Base-by-base conservation (phyloP, 306 rosid genomes). In the Clitoria ternatea region DNA sequence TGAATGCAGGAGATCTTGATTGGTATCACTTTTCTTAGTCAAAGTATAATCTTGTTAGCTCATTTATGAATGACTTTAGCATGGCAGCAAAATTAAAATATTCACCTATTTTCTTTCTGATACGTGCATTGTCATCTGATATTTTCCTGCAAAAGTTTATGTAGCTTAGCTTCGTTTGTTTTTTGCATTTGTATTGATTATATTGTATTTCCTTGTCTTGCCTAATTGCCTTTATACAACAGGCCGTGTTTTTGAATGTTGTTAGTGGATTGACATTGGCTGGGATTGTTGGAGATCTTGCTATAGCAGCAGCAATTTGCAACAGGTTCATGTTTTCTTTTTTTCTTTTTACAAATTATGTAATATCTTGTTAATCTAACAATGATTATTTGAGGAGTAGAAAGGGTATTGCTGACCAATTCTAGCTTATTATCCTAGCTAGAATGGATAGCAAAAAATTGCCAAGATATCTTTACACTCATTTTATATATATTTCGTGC, bases 271-370 rank as follows among this genome's bases (percentile, higher is more conserved):
- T 87, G 77, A 60, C 60, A 3, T 57, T 94, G 79, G 37, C 81
- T 6, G 98, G 90, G 80, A 90, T 97, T 18, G 97, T 96, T 4
- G 97, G 98, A 72, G 98, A 94, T 87, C 94, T 94, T 70, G 97
- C 98, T 19, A 61, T 94, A 71, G 98, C 98, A 4, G 91, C 86
- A 62, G 97, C 98, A 52, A 93, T 93, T 74, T 90, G 98, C 85
- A 94, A 97, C 97, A 94, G 98, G 98, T 82, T 77, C 35, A 69
- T 47, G 27, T 47, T 69, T 54, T 30, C 9, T 59, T 53, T 23
- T 27, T 1, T 37, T 48, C 17, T 45, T 29, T 29, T 47, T 30
- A 6, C 1, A 66, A 18, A 48, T 69, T 24, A 20, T 39, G 22
- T 49, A 68, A 19, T 33, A 22, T 27, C 19, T 67, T 61, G 24